Base-by-base conservation (phyloP, 306 rosid genomes). In the Crataegus laevigata region DNA sequence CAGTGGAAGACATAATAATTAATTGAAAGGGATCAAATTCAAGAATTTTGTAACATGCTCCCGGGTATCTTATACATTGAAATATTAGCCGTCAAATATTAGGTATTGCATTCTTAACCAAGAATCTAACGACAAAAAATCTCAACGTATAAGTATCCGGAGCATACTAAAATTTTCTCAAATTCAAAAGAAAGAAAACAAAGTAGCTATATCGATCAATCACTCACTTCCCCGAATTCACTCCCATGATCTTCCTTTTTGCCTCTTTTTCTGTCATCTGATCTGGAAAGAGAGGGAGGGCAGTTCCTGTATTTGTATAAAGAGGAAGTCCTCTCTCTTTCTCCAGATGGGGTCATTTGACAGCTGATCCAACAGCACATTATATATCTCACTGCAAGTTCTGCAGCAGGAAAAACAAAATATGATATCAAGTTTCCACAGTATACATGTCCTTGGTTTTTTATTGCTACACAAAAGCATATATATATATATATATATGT, bases 261-360 rank as follows among this genome's bases (percentile, higher is more conserved):
- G 82, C 82, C 82, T 77, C 69, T 60, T 84, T 84, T 75, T 77
- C 73, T 77, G 82, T 65, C 74, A 73, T 77, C 78, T 74, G 84
- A 84, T 78, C 82, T 80, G 85, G 85, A 77, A 81, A 80, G 82
- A 70, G 75, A 68, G 24, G 68, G 51, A 63, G 72, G 71, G 57
- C 54, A 66, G 74, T 75, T 75, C 28, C 78, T 55, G 59, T 65
- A 74, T 58, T 58, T 52, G 75, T 65, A 18, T 71, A 78, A 59
- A 71, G 77, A 75, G 59, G 40, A 58, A 30, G 24, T 30, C 28
- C 75, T 68, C 72, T 72, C 21, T 47, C 54, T 47, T 76, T 75
- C 62, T 69, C 47, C 36, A 43, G 28, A 72, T 81, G 85, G 81
- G 85, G 83, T 68, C 79, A 43, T 79, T 47, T 57, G 84, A 79